These are phyloP conservation scores for Marasmius fiardii DNA, from an alignment of 1,284 basidiomycete genomes.

Conservation along the genomic window DNA sequence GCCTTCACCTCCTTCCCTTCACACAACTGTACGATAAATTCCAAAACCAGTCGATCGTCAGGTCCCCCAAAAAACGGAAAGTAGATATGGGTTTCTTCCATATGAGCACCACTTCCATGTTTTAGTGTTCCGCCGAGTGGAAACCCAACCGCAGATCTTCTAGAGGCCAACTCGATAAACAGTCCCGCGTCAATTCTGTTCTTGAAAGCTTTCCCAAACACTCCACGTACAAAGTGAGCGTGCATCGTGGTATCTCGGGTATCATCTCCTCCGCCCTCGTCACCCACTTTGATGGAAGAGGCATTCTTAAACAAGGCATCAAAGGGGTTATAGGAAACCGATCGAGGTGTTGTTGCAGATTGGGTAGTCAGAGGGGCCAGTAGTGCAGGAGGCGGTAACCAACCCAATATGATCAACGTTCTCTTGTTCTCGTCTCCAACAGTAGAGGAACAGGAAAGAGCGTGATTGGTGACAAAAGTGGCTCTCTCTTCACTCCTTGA, in stretches of 20 bases:
- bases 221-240: conserved; percentile 78
- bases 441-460: background rate
- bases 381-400: background rate
- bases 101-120: conserved; percentile 18
- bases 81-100: conserved; percentile 66
- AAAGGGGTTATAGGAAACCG: conserved; percentile 46
- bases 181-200: conserved; percentile 76
- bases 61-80: conserved; percentile 94
- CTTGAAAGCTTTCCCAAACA: conserved; percentile 64
- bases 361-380: conserved; percentile 10
- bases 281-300: background rate
- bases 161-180: conserved; percentile 41
- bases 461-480: background rate
- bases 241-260: conserved; percentile 45
- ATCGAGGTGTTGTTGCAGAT: conserved; percentile 3
- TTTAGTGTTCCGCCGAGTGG: conserved; percentile 1
- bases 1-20: conserved; percentile 63
- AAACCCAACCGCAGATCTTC: background rate
- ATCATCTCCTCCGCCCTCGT: conserved; percentile 29
- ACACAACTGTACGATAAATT: conserved; percentile 83
- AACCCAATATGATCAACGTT: conserved; percentile 1
- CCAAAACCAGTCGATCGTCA: conserved; percentile 87
- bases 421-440: background rate
- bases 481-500: background rate
- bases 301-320: conserved; percentile 57